These are phyloP conservation scores for Endothia cerciana DNA, from an alignment of 2,329 filamentous ascomycete genomes.

Conservation along the genomic window DNA sequence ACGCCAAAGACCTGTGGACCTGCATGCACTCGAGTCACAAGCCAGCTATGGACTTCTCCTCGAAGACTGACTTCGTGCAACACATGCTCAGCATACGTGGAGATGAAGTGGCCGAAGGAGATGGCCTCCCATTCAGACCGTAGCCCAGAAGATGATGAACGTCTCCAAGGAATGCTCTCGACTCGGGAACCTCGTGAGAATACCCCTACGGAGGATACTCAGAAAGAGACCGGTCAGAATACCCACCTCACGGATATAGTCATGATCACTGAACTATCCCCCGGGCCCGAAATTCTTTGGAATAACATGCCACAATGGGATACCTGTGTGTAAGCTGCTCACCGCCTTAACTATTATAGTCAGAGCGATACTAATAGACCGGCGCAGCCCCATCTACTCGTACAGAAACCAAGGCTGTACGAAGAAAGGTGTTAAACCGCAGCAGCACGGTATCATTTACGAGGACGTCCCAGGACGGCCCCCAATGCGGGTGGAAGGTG, in stretches of 20 bases:
- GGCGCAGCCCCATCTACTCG: conserved; percentile 56
- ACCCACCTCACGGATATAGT: no score
- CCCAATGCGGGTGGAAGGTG: conserved; percentile 42
- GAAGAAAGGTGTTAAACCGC: conserved; percentile 55
- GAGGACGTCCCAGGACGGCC: conserved; percentile 33
- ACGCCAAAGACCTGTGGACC: not conserved
- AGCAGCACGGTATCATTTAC: conserved; percentile 58
- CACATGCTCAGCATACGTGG: not conserved
- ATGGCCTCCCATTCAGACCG: not conserved
- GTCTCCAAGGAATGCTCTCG: not conserved
- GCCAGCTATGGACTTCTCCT: not conserved
- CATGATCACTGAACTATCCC: no score
- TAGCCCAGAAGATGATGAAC: not conserved
- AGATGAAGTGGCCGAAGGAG: not conserved
- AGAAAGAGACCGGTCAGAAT: no score
- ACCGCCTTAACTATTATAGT: not conserved
- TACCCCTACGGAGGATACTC: no score
- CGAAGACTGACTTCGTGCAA: not conserved
- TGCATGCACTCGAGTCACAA: not conserved
- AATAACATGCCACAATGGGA: not conserved
- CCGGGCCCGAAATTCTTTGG: not conserved
- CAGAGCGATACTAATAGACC: not conserved
- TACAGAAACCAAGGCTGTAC: conserved; percentile 57
- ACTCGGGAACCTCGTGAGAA: not conserved
- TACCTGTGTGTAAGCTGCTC: conserved; percentile 56